Evolutionary conservation across 345 rosid genomes (phyloP), one percentile per base, ranked within the genome.

Genomic region (Brassica juncea): DNA sequence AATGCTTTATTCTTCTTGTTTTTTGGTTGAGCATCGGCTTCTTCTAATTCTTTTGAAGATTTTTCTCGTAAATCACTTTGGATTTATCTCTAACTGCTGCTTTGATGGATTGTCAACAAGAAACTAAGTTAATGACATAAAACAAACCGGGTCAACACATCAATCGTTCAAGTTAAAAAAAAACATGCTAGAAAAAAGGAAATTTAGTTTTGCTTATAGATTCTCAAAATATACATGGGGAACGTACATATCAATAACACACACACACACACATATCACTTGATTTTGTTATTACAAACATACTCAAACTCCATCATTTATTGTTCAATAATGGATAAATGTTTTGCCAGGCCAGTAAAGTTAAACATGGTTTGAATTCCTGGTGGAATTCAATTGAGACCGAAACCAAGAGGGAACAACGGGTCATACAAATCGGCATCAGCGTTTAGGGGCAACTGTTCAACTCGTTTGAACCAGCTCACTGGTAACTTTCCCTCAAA

Each of bases 341-440:
- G 19, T 49, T 49, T n/a, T n/a, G 54, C 54, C 54, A 47, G 15
- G 15, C 54, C 15, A 47, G 54, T 47, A 2, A 47, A 12, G n/a
- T 47, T 47, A 47, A 14, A 47, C 54, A 47, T 12, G 54, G 54
- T 12, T 47, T 47, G 15, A 47, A 47, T 3, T 44, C 19, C 57
- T 7, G 6, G 8, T 5, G 19, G 57, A 49, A 49, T 42, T 42
- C 52, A 42, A 3, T 42, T 42, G 52, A 49, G 57, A 49, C 57
- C 97, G 21, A 87, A 91, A 28, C 94, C 92, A 35, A 85, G 80
- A 31, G 93, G 94, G 77, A 89, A 93, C 75, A 87, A 75, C 21
- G 94, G 91, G 15, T 86, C 89, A 64, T 78, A 86, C 16, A 85
- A 83, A 63, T 82, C 83, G 1, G 81, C 78, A 34, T 74, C 78